Evolutionary conservation across 225 moss, liverwort and hornwort species (phyloP), one percentile per base, ranked within the genome.

Genomic region (Polytrichum commune): DNA sequence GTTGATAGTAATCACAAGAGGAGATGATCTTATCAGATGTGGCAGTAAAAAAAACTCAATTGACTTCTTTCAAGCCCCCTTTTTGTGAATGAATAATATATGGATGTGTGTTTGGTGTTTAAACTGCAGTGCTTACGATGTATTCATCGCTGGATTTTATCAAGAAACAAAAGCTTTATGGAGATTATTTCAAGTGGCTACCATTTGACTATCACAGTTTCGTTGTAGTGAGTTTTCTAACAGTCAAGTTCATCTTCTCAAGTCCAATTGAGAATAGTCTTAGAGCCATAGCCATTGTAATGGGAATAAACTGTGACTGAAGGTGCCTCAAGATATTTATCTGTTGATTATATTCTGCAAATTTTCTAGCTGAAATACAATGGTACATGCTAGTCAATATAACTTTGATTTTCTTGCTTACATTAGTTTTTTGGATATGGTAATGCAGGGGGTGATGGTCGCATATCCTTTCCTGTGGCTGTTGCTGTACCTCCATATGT

Each of bases 391-490:
- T 22, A 57, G 58, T 58, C 9, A 58, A 6, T 7, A 6, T 58
- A 20, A 58, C 1, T 22, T 58, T 9, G 9, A 20, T 58, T 24
- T 8, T 58, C 5, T 23, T 0, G 20, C 32, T 32, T 16, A 16
- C 0, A 46, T 46, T 58, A 8, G 0, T 20, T 22, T 58, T 23
- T 35, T 58, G 58, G 58, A 3, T 46, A 16, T 64, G 63, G 33
- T 75, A 69, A 64, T 63, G 78, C 86, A 92, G 86, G 72, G 78
- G 72, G 77, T 94, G 60, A 85, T 94, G 72, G 24, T 83, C 56
- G 76, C 76, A 23, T 94, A 94, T 62, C 92, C 93, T 35, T 70
- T 81, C 33, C 75, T 94, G 63, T 94, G 91, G 80, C 71, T 87
- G 71, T 65, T 89, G 67, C 83, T 92, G 0, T 93, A 90, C 66